Base-by-base conservation (phyloP, 306 rosid genomes). In the Trifolium repens region DNA sequence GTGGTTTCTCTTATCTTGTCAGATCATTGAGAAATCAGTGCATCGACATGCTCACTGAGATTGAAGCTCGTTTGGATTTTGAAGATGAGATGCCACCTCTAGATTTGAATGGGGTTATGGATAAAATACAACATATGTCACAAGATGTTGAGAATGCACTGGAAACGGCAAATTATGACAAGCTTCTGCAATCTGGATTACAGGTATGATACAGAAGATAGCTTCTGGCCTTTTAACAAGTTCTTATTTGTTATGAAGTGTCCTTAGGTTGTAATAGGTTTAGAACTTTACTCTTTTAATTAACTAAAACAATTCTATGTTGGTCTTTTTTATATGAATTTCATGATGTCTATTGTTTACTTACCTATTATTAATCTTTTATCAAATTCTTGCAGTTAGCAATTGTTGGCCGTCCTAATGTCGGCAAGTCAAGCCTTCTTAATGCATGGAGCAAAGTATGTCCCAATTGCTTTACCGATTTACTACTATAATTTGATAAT, bases 371-470 rank as follows among this genome's bases (percentile, higher is more conserved):
- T 49, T 72, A 52, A 76, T 72, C 5, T 81, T 64, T 39, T 37
- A 35, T 78, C 17, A 52, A 67, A 85, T 69, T 73, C 71, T 75
- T 82, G 82, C 94, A 94, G 97, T 82, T 94, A 79, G 98, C 98
- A 69, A 94, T 94, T 74, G 90, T 94, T 71, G 98, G 97, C 74
- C 96, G 97, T 19, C 98, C 98, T 68, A 94, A 94, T 79, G 96
- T 94, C 40, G 98, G 97, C 82, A 94, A 94, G 84, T 94, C 98
- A 19, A 91, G 98, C 87, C 94, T 94, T 79, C 98, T 94, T 77
- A 94, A 94, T 91, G 96, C 97, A 76, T 94, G 98, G 98, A 89
- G 97, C 93, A 91, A 87, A 90, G 98, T 94, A 89, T 78, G 96
- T 80, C 49, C 8, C 50, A 32, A 34, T 68, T 80, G 60, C 69